A percentile compares a stretch with the other conserved stretches of the same genome.
phyloP scores from a whole-genome alignment of 192 early-diverging fungal genomes.

The Oehlia diaphana region DNA sequence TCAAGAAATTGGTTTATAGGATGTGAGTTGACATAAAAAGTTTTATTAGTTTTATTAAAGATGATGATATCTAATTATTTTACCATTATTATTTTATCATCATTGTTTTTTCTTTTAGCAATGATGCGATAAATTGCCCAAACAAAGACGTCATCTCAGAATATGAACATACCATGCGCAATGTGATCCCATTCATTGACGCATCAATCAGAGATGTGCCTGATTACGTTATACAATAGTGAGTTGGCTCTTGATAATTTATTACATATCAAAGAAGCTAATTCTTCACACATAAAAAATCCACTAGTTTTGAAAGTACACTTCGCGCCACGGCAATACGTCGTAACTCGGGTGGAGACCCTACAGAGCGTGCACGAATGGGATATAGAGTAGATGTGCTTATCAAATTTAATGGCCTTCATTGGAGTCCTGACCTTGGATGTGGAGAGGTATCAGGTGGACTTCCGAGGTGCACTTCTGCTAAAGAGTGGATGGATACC shows the following conservation, averaged over 20 bases:
- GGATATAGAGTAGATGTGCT: slow-evolving; percentile 21
- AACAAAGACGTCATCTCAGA: slow-evolving; percentile 12
- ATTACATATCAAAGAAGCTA: background rate
- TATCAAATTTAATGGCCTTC: slow-evolving; percentile 7
- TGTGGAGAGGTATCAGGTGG: slow-evolving; percentile 16
- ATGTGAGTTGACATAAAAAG: slow-evolving; percentile 7
- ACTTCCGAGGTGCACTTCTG: slow-evolving; percentile 2
- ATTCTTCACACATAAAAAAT: background rate
- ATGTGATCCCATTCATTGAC: slow-evolving; percentile 26
- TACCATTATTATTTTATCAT: background rate
- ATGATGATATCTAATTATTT: too few species aligned
- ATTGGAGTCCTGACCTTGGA: slow-evolving; percentile 20
- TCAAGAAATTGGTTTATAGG: slow-evolving; percentile 1
- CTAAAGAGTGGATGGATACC: slow-evolving; percentile 26
- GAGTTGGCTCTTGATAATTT: slow-evolving; percentile 2
- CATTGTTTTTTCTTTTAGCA: background rate
- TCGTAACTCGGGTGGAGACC: slow-evolving; percentile 4
- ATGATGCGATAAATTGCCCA: background rate
- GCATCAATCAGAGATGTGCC: slow-evolving; percentile 13
- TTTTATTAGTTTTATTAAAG: too few species aligned
- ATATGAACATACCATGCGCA: slow-evolving; percentile 24
- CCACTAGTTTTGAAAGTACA: slow-evolving; percentile 13
- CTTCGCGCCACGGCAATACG: slow-evolving; percentile 10
- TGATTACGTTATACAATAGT: slow-evolving; percentile 12
- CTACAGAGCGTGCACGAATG: slow-evolving; percentile 14